A percentile compares a stretch with the other conserved stretches of the same genome.
Evolutionary conservation across 257 asterid species (phyloP).

Genomic region (Leptodermis oblonga): DNA sequence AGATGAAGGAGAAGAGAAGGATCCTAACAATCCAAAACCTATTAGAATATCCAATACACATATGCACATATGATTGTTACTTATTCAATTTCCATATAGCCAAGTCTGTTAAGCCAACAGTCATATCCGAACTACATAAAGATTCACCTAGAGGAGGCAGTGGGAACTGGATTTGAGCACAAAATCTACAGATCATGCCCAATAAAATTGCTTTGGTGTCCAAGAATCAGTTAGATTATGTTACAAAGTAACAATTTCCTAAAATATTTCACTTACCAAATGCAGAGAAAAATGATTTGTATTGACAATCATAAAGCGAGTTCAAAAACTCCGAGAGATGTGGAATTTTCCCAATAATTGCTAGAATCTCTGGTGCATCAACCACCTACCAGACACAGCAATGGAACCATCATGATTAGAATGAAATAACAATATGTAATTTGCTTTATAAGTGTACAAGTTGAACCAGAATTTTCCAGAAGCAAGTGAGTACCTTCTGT

Average conservation of each 20-base stretch:
- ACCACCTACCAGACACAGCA: slow-evolving; percentile 61
- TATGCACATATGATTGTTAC: not conserved
- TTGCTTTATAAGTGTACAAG: not conserved
- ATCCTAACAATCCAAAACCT: not conserved
- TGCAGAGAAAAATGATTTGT: slow-evolving; percentile 75
- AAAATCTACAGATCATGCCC: not conserved
- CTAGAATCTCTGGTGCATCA: slow-evolving; percentile 91
- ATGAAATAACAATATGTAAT: not conserved
- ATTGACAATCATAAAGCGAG: slow-evolving; percentile 77
- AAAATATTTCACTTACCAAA: slow-evolving; percentile 49
- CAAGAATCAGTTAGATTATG: not conserved
- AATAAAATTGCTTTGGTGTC: not conserved
- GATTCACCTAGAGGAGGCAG: not conserved
- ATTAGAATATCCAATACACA: not conserved
- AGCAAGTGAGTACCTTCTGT: slow-evolving; percentile 55
- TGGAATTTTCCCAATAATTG: slow-evolving; percentile 78
- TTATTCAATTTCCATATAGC: not conserved
- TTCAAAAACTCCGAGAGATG: slow-evolving; percentile 69
- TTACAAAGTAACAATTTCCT: not conserved
- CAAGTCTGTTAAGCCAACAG: not conserved
- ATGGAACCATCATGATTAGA: not conserved
- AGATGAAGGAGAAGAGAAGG: no score
- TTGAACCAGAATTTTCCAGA: not conserved
- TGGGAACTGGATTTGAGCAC: not conserved
- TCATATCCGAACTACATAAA: not conserved